Percentiles rank a stretch among this genome's conserved stretches.
phyloP scores from a whole-genome alignment of 2,329 filamentous ascomycete species.

The Fusarium circinatum region DNA sequence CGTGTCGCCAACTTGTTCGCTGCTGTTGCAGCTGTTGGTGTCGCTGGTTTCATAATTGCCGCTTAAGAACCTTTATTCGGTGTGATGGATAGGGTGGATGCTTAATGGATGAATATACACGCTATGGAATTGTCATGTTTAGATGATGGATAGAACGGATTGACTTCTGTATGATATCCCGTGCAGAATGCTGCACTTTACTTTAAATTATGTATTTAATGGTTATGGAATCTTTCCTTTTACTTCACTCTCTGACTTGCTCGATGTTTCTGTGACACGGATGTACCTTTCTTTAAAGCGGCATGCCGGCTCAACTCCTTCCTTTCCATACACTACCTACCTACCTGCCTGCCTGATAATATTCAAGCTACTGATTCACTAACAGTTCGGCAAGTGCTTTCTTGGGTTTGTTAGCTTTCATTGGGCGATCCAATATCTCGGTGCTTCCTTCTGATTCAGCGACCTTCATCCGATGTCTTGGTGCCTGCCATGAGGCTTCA shows the following conservation, averaged over 20 bases:
- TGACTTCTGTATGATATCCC: constrained; percentile 26
- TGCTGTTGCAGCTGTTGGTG: constrained; percentile 3
- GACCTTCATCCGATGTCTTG: neutral
- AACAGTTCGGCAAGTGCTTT: neutral
- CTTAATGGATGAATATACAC: neutral
- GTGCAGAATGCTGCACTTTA: neutral
- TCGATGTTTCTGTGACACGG: neutral
- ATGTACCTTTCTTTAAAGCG: too few relatives aligned
- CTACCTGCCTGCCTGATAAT: too few relatives aligned
- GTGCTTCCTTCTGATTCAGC: neutral
- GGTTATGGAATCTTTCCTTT: neutral
- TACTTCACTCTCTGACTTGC: neutral
- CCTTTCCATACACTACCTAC: neutral
- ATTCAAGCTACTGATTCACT: neutral
- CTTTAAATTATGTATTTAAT: neutral
- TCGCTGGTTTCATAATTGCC: constrained; percentile 18
- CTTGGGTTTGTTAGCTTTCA: neutral
- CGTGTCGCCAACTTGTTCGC: neutral
- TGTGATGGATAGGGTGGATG: neutral
- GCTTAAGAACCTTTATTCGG: neutral
- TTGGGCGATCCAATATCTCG: neutral
- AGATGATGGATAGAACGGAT: neutral
- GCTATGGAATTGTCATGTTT: neutral
- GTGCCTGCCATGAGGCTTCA: neutral
- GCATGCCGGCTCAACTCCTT: too few relatives aligned